Conservation (phyloP, 257 asterid species). For the Capsicum pubescens region DNA sequence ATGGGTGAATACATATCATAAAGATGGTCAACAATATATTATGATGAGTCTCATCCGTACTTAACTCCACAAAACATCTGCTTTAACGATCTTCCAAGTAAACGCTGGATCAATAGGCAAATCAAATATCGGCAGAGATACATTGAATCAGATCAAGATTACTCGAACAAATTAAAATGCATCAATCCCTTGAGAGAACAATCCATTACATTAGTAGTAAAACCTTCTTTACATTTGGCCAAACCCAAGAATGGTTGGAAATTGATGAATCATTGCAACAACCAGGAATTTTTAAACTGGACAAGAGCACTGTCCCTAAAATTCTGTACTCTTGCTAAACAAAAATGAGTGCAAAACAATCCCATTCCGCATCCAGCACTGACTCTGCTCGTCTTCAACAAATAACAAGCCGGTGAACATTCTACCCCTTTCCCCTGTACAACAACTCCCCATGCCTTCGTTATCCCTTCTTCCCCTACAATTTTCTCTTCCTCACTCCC, state of each 20-base stretch:
- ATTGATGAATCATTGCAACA: constrained; percentile 41
- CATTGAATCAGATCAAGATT: background rate
- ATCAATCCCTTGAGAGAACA: background rate
- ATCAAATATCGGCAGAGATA: background rate
- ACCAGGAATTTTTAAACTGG: constrained; percentile 68
- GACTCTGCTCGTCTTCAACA: constrained; percentile 71
- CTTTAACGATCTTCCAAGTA: background rate
- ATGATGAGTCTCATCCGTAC: background rate
- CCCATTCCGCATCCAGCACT: constrained; percentile 78
- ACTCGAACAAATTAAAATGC: background rate
- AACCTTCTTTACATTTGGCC: background rate
- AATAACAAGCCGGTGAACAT: constrained; percentile 66
- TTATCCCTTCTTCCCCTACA: constrained; percentile 27
- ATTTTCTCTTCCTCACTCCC: constrained; percentile 26
- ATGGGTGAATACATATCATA: background rate
- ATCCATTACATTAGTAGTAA: background rate
- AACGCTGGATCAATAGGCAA: background rate
- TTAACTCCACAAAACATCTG: background rate
- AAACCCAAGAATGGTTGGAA: background rate
- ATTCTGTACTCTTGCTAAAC: constrained; percentile 64
- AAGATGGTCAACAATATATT: background rate
- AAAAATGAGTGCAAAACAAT: constrained; percentile 68
- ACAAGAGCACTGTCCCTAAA: constrained; percentile 57
- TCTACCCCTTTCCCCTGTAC: constrained; percentile 69
- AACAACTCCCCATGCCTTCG: constrained; percentile 72